Evolutionary conservation across 306 rosid species (phyloP).

Genomic region (Pyrus betulifolia): DNA sequence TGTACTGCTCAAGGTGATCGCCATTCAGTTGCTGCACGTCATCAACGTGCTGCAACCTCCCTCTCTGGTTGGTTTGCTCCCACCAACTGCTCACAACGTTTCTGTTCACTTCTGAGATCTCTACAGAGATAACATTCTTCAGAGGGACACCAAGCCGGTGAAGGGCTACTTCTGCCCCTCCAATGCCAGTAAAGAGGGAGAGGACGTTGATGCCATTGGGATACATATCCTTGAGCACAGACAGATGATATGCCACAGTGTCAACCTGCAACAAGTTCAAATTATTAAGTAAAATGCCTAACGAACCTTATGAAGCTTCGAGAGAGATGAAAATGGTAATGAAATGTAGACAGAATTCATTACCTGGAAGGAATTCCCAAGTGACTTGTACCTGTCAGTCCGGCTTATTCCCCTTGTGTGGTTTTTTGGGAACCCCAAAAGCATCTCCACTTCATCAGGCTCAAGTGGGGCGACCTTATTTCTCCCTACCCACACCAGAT

Average conservation of each 20-base stretch:
- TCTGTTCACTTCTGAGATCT: slow-evolving; percentile 67
- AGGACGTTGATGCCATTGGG: slow-evolving; percentile 82
- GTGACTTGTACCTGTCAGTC: slow-evolving; percentile 86
- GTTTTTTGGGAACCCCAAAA: slow-evolving; percentile 85
- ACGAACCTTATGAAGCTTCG: not conserved
- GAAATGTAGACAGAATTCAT: not conserved
- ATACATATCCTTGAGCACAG: slow-evolving; percentile 67
- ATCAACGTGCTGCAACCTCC: slow-evolving; percentile 46
- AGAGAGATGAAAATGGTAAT: not conserved
- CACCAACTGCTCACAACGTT: slow-evolving; percentile 85
- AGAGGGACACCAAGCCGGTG: slow-evolving; percentile 76
- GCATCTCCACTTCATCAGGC: slow-evolving; percentile 81
- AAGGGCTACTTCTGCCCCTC: slow-evolving; percentile 95
- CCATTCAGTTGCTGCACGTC: slow-evolving; percentile 57
- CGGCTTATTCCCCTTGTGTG: slow-evolving; percentile 96
- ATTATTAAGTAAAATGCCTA: slow-evolving; percentile 6
- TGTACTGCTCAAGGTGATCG: slow-evolving; percentile 45
- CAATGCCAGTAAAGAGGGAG: slow-evolving; percentile 91
- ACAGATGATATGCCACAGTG: slow-evolving; percentile 88
- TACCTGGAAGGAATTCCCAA: slow-evolving; percentile 98
- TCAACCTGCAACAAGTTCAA: slow-evolving; percentile 61
- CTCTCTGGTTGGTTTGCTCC: slow-evolving; percentile 95
- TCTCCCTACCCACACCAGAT: slow-evolving; percentile 96
- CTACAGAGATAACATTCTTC: slow-evolving; percentile 76
- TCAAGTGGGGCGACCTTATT: slow-evolving; percentile 94